Conservation (phyloP, 768 basidiomycete genomes). For the Boletus sp. region DNA sequence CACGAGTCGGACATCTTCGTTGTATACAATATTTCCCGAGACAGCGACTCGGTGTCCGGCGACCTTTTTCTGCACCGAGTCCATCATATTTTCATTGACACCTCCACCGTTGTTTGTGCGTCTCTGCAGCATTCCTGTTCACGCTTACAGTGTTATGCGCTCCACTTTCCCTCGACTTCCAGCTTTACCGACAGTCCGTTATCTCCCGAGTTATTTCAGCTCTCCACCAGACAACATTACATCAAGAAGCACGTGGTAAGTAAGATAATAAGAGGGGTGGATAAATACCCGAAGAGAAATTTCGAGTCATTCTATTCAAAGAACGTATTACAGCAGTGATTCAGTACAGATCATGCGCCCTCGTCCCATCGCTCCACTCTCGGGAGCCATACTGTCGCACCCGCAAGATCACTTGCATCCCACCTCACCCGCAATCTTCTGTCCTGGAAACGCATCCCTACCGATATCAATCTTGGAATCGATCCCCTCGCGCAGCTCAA, state of each 20-base stretch:
- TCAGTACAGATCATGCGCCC: not conserved
- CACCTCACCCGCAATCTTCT: conserved; percentile 14
- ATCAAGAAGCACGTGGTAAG: too few species aligned
- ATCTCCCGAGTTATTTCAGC: not conserved
- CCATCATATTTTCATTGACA: not conserved
- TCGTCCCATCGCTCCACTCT: not conserved
- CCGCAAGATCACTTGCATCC: conserved; percentile 25
- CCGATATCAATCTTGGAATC: conserved; percentile 7
- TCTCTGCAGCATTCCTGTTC: not conserved
- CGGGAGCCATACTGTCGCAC: conserved; percentile 10
- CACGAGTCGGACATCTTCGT: not conserved
- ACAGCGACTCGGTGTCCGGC: not conserved
- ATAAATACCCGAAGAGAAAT: too few species aligned
- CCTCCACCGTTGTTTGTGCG: not conserved
- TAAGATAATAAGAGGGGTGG: too few species aligned
- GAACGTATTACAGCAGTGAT: not conserved
- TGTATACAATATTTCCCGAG: not conserved
- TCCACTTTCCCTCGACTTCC: not conserved
- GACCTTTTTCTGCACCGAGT: not conserved
- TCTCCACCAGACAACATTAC: too few species aligned
- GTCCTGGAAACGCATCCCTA: conserved; percentile 3
- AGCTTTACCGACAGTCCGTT: too few species aligned
- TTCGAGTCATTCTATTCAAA: too few species aligned
- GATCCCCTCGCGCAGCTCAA: conserved; percentile 37
- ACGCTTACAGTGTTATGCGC: not conserved